These are phyloP conservation scores for Ajuga reptans DNA, from an alignment of 305 asterid genomes.

Conservation along the genomic window DNA sequence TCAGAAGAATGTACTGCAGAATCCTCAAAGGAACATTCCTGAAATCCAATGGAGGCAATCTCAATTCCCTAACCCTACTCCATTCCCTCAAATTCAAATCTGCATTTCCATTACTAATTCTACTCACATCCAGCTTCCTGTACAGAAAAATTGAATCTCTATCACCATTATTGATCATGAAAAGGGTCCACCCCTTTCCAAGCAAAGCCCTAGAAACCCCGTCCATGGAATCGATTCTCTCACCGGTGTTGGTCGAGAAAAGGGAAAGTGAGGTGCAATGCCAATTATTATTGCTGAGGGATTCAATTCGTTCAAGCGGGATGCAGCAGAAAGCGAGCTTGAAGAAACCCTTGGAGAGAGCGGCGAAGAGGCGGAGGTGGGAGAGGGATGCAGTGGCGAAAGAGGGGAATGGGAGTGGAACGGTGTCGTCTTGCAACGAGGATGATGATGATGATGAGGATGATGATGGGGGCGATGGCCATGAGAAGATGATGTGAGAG, in stretches of 20 bases:
- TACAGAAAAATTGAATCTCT: conserved; percentile 32
- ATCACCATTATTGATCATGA: conserved; percentile 24
- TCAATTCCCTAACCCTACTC: conserved; percentile 52
- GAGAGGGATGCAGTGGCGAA: conserved; percentile 43
- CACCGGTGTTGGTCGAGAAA: conserved; percentile 28
- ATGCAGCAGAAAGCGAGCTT: conserved; percentile 42
- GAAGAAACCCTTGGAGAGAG: conserved; percentile 47
- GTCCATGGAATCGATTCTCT: conserved; percentile 43
- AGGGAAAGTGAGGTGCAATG: conserved; percentile 36
- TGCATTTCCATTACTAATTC: conserved; percentile 28
- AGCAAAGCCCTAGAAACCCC: conserved; percentile 46
- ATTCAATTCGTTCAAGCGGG: conserved; percentile 32
- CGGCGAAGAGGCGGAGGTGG: conserved; percentile 51
- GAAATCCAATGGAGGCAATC: conserved; percentile 49
- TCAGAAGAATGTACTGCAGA: conserved; percentile 56
- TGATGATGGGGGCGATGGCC: conserved; percentile 17
- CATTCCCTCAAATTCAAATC: conserved; percentile 27
- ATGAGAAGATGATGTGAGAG: conserved; percentile 29
- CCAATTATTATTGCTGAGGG: conserved; percentile 45
- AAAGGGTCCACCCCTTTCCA: conserved; percentile 58
- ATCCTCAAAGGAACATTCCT: conserved; percentile 51
- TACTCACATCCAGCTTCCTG: conserved; percentile 34
- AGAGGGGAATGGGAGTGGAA: conserved; percentile 61
- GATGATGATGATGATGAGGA: conserved; percentile 20
- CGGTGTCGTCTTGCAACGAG: conserved; percentile 39